These are phyloP conservation scores for Plasmodium knowlesi DNA, from an alignment of 169 alveolate genomes.

Conservation along the genomic window DNA sequence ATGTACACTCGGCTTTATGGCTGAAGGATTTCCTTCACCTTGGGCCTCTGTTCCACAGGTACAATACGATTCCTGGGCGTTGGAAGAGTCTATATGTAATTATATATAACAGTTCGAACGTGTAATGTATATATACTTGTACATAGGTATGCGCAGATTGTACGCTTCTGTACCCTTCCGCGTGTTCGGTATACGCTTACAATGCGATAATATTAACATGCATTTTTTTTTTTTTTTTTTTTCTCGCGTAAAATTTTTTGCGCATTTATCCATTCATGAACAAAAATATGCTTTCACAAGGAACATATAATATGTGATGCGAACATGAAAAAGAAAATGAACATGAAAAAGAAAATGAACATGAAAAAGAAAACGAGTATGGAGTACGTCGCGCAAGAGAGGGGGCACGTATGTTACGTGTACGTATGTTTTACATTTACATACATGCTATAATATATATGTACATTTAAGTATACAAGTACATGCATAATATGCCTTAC, in stretches of 20 bases:
- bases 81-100: neutral
- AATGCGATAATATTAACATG: neutral
- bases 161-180: neutral
- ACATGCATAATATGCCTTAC: neutral
- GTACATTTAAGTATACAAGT: neutral
- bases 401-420: neutral
- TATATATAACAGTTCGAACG: neutral
- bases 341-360: no score
- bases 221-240: no score
- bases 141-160: neutral
- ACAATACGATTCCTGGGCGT: neutral
- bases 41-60: neutral
- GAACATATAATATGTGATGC: neutral
- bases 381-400: neutral
- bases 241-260: neutral
- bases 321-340: neutral
- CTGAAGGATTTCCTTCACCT: neutral
- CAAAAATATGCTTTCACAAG: neutral
- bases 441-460: neutral
- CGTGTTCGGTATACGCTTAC: neutral
- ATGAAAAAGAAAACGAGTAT: neutral
- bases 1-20: neutral
- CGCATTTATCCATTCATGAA: neutral
- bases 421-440: constrained; percentile 15
- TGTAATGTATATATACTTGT: neutral